Evolutionary conservation across 2,329 filamentous ascomycete genomes (phyloP).

Genomic region (Phyllosticta capitalensis): DNA sequence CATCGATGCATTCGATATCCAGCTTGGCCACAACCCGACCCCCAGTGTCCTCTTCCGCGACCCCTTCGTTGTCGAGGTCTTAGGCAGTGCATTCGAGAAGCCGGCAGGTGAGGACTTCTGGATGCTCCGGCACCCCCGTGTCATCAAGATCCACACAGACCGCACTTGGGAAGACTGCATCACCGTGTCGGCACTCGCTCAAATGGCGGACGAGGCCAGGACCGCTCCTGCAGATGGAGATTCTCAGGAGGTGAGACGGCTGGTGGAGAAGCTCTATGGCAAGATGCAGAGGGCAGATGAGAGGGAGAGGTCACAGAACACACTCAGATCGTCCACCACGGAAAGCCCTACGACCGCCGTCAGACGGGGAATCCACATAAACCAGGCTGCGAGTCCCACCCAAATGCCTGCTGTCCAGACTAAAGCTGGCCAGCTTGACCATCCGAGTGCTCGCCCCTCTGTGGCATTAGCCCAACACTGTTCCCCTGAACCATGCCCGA

Average conservation of each 20-base stretch:
- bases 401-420: background rate
- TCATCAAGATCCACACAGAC: conserved; percentile 70
- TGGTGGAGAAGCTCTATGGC: background rate
- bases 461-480: background rate
- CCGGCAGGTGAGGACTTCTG: conserved; percentile 59
- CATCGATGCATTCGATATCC: conserved; percentile 9
- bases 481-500: background rate
- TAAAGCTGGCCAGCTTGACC: background rate
- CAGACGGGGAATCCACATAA: background rate
- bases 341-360: background rate
- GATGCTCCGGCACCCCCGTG: conserved; percentile 65
- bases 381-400: background rate
- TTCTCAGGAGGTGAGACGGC: conserved; percentile 6
- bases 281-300: conserved; percentile 5
- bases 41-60: conserved; percentile 51
- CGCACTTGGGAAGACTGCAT: conserved; percentile 59
- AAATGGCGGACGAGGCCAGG: conserved; percentile 51
- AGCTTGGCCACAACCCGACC: conserved; percentile 13
- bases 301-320: background rate
- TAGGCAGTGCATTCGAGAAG: conserved; percentile 72
- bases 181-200: conserved; percentile 60
- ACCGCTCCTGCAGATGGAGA: conserved; percentile 18
- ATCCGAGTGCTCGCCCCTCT: background rate
- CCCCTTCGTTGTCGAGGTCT: conserved; percentile 70
- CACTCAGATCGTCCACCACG: background rate